Evolutionary conservation across 192 early-diverging fungal genomes (phyloP), one percentile per base, ranked within the genome.

Genomic region (Chytriomyces sp.): DNA sequence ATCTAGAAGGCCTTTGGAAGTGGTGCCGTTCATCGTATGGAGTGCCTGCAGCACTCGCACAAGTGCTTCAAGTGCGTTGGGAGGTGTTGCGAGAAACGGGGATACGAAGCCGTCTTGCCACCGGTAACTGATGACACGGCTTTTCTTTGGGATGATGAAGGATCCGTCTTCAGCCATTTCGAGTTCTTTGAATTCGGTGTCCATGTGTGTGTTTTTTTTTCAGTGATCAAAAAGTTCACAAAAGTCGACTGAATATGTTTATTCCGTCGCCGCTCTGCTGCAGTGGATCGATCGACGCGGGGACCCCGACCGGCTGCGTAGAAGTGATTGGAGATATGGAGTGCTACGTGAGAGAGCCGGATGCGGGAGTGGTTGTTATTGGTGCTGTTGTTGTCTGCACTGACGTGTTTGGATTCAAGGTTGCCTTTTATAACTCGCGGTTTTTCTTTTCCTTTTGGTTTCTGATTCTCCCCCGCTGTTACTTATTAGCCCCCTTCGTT

Each of bases 341-440:
- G n/a, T n/a, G 23, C 67, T 82, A 82, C 60, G 68, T 82, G 8
- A 66, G 78, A 11, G 4, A 28, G 6, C 74, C 78, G 6, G 18
- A 13, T 11, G 26, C n/a, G 23, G 16, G 9, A 9, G 1, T 26
- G 16, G 16, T 11, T 13, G n/a, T 28, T n/a, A 45, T 4, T 26
- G 26, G 9, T 13, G 20, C 20, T n/a, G 71, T 82, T 18, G 50
- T 82, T n/a, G 72, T 82, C 24, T 53, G 49, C 28, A 76, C 78
- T 7, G 82, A 82, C 53, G 64, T 82, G 45, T 82, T 82, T 69
- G 82, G 82, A 18, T 80, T 64, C 77, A 82, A 24, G 67, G 47
- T 35, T 35, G 35, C 4, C 4, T 35, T 2, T 35, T 35, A 35
- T 35, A 35, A 35, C 35, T 35, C 0, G 35, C 35, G 35, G 35